Evolutionary conservation across 768 basidiomycete genomes (phyloP), one percentile per base, ranked within the genome.

Genomic region (Clavulina sp.): DNA sequence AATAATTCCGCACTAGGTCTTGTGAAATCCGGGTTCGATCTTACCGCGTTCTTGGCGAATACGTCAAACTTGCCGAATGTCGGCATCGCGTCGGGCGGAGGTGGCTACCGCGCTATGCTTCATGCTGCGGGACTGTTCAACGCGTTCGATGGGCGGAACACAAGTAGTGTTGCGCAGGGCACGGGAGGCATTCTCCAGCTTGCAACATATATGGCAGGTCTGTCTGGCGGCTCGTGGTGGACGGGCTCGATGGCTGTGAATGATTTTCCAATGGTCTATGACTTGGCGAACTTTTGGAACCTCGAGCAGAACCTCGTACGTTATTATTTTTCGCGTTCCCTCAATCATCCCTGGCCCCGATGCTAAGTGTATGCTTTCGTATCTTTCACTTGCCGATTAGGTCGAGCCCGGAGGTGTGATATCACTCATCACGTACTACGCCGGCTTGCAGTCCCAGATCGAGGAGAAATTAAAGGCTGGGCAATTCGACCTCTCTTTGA

Each of bases 41-140:
- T 26, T 16, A 46, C 9, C 26, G 43, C 16, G 1, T 46, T 46
- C 24, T 26, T 46, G 43, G 9, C 9, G 13, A 46, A 46, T 46
- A 46, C 43, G 13, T 16, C 16, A 9, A 46, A 49, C 28, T 32
- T 52, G 19, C 55, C 51, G n/a, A 41, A 1, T 29, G 59, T 61
- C 19, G 61, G 51, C 3, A 58, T 64, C 36, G 66, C 68, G 1
- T 57, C 66, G 9, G 61, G 61, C 6, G 68, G 68, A 38, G 68
- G 68, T 13, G 68, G 68, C 6, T 63, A 65, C 28, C 56, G 67
- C 30, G 68, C 68, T 1, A 66, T 61, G 36, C 57, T 64, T 3
- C 58, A 56, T 36, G 59, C 60, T 53, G 64, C 60, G 36, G 66
- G 65, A 13, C 54, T 62, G 41, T 49, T 57, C 47, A 28, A 38